These are phyloP conservation scores for Oryza meyeriana DNA, from an alignment of 176 grass and related monocot genomes.

Conservation along the genomic window DNA sequence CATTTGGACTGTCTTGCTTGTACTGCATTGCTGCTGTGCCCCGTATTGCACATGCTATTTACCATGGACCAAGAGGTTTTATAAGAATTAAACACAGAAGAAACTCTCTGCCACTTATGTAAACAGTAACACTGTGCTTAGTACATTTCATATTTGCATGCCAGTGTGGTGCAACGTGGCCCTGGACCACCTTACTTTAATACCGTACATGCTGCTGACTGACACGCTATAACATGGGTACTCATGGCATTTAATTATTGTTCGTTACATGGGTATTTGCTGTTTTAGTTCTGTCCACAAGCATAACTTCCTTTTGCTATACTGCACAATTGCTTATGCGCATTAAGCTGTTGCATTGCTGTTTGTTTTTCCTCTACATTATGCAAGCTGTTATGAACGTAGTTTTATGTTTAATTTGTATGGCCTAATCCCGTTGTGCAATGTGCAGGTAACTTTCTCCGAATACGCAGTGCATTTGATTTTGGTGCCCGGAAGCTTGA, in stretches of 20 bases:
- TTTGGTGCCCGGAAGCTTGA: constrained; percentile 87
- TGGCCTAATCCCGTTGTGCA: not conserved
- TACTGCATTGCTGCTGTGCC: not conserved
- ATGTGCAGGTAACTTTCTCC: constrained; percentile 68
- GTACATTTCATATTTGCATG: not conserved
- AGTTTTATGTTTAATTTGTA: not conserved
- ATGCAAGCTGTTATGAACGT: not conserved
- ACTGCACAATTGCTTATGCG: not conserved
- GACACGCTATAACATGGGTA: not conserved
- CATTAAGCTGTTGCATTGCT: constrained; percentile 18
- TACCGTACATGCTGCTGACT: constrained; percentile 7
- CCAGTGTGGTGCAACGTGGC: not conserved
- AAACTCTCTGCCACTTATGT: constrained; percentile 1
- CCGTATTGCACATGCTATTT: not conserved
- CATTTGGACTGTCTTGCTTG: not conserved
- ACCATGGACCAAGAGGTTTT: not conserved
- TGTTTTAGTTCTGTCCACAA: not conserved
- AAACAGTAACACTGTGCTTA: not conserved
- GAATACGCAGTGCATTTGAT: constrained; percentile 90
- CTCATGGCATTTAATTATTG: not conserved
- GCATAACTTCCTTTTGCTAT: constrained; percentile 15
- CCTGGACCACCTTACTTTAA: not conserved
- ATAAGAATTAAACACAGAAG: not conserved
- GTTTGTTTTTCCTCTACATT: constrained; percentile 5
- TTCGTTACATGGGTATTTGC: constrained; percentile 7